Evolutionary conservation across 441 rosid species (phyloP), one percentile per base, ranked within the genome.

Genomic region (Erodium moschatum): DNA sequence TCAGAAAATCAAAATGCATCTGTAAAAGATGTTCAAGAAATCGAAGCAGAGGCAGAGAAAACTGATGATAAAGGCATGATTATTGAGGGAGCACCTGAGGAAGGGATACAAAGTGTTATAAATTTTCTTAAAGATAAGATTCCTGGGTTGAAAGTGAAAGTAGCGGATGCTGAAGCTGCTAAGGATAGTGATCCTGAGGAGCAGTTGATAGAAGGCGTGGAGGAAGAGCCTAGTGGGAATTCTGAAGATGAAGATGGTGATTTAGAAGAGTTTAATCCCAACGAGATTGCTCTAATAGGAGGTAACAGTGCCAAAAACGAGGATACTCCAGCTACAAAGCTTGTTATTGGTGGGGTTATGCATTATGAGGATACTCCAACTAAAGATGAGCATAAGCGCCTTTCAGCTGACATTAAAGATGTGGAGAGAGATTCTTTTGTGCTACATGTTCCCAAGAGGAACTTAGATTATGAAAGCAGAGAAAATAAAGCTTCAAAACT

Each of bases 71-170:
- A 82, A 74, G 85, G 84, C 78, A 75, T 89, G 75, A 81, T 83
- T 79, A 73, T 80, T 48, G 95, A 87, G 75, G 97, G 82, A 78
- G 87, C 86, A 52, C 89, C 91, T 60, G 97, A 89, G 80, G 97
- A 89, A 78, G 95, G 95, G 77, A 90, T 93, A 69, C 82, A 86
- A 86, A 87, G 90, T 69, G 97, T 93, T 69, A 84, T 93, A 67
- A 87, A 89, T 38, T 93, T 85, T 83, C 89, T 93, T 44, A 93
- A 89, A 83, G 96, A 93, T 67, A 90, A 86, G 81, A 90, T 93
- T 77, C 96, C 98, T 15, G 98, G 94, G 72, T 67, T 93, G 73
- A 90, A 89, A 81, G 86, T 90, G 67, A 90, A 86, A 83, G 84
- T 86, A 66, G 85, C 82, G 89, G 81, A 77, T 75, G 77, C 79